Base-by-base conservation (phyloP, 441 rosid species). In the Erodium chrysanthum region DNA sequence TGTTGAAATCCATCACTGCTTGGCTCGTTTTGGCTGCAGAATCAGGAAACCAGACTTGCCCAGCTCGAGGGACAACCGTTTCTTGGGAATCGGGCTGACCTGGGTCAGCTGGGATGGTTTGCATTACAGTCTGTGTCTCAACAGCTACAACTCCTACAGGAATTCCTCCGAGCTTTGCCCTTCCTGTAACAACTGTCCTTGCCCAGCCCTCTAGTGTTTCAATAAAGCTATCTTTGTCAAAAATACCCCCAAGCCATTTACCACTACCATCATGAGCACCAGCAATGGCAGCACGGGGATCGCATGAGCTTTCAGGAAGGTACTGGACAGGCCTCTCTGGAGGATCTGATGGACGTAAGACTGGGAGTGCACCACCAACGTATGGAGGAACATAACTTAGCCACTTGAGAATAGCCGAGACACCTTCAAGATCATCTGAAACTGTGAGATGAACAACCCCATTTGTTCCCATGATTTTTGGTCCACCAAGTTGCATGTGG, bases 401-500 rank as follows among this genome's bases (percentile, higher is more conserved):
- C 99, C 99, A 92, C 67, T 85, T 92, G 77, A 96, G 88, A 77
- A 96, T 92, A 35, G 98, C 89, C 1, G 88, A 84, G 52, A 90
- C 85, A 14, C 98, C 99, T 85, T 92, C 98, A 46, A 96, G 97
- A 78, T 96, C 99, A 82, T 91, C 96, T n/a, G 97, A 84, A 70
- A 96, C 99, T 5, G 98, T 88, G 69, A 84, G 97, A 86, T 96
- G 99, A 67, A 89, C 98, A 33, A 96, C 99, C 66, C 99, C 99
- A 76, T 96, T 96, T 64, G 98, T 96, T 48, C 96, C 98, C 99
- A 96, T 96, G 75, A 96, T 90, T 84, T 96, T 96, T 3, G 99
- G 99, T 46, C 99, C 99, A 68, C 99, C 99, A 63, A 96, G 99
- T 82, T 96, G 99, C 98, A 96, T 92, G 83, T 96, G 99, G 69